Conservation (phyloP, 768 basidiomycete genomes). For the Podaxis sp. region DNA sequence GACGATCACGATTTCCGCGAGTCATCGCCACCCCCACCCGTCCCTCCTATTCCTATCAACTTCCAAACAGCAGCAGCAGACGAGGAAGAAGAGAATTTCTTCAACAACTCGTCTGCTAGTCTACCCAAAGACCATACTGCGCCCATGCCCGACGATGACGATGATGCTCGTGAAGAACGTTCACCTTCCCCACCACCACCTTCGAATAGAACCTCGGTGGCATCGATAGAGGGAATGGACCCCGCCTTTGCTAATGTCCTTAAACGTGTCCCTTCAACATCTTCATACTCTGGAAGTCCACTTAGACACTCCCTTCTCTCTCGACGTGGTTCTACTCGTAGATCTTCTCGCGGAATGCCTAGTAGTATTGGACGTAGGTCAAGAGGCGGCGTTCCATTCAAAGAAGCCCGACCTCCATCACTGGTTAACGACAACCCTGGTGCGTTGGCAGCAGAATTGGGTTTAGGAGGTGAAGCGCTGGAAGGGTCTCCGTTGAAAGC, state of each 20-base stretch:
- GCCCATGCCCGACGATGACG: slow-evolving; percentile 22
- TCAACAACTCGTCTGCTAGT: slow-evolving; percentile 29
- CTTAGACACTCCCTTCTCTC: slow-evolving; percentile 57
- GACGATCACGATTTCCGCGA: slow-evolving; percentile 32
- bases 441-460: slow-evolving; percentile 66
- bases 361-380: slow-evolving; percentile 51
- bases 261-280: slow-evolving; percentile 51
- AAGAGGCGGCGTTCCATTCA: slow-evolving; percentile 68
- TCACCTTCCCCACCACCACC: slow-evolving; percentile 33
- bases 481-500: slow-evolving; percentile 37
- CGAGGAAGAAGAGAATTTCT: slow-evolving; percentile 36
- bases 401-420: slow-evolving; percentile 68
- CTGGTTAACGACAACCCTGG: slow-evolving; percentile 69
- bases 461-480: slow-evolving; percentile 19
- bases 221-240: slow-evolving; percentile 85
- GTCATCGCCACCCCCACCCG: slow-evolving; percentile 35
- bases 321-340: slow-evolving; percentile 36
- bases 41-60: slow-evolving; percentile 40
- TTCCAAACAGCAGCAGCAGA: slow-evolving; percentile 32
- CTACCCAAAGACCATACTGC: not conserved
- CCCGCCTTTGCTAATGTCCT: slow-evolving; percentile 81
- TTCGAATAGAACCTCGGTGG: slow-evolving; percentile 69
- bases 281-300: slow-evolving; percentile 53
- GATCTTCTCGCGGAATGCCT: slow-evolving; percentile 24
- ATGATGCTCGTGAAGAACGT: slow-evolving; percentile 25